Evolutionary conservation across 768 basidiomycete species (phyloP).

Genomic region (Zangia roseola): DNA sequence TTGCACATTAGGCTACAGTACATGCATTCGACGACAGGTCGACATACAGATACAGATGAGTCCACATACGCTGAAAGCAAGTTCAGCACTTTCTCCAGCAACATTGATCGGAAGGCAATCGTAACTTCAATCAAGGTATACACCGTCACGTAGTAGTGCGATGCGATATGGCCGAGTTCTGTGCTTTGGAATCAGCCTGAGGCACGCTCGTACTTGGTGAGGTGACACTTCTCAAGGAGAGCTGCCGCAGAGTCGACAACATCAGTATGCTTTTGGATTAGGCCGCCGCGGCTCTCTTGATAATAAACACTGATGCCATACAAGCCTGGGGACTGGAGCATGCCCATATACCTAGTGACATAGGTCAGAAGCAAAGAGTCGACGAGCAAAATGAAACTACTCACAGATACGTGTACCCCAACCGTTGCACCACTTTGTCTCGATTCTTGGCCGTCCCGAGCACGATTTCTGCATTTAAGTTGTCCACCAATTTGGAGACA

Average conservation of each 20-base stretch:
- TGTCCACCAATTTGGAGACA: constrained; percentile 91
- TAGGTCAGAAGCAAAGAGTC: background rate
- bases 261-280: constrained; percentile 93
- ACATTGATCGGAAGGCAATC: constrained; percentile 97
- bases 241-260: constrained; percentile 93
- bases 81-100: constrained; percentile 89
- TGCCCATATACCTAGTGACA: constrained; percentile 77
- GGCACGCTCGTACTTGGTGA: constrained; percentile 90
- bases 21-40: constrained; percentile 97
- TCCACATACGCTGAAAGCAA: constrained; percentile 95
- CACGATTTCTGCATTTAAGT: constrained; percentile 96
- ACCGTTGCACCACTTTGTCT: constrained; percentile 97
- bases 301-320: constrained; percentile 92
- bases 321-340: constrained; percentile 84
- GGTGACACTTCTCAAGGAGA: constrained; percentile 88
- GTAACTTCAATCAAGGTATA: constrained; percentile 82
- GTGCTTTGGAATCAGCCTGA: constrained; percentile 89
- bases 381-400: constrained; percentile 5
- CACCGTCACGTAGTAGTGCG: constrained; percentile 93
- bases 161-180: constrained; percentile 91
- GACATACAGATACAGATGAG: background rate
- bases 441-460: constrained; percentile 92
- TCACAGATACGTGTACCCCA: too few relatives aligned
- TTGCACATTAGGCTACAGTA: too few relatives aligned
- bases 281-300: constrained; percentile 74